Percentiles rank a stretch among this genome's conserved stretches.
Conservation (phyloP, 2,329 filamentous ascomycete species). For the Lojkania enalia region DNA sequence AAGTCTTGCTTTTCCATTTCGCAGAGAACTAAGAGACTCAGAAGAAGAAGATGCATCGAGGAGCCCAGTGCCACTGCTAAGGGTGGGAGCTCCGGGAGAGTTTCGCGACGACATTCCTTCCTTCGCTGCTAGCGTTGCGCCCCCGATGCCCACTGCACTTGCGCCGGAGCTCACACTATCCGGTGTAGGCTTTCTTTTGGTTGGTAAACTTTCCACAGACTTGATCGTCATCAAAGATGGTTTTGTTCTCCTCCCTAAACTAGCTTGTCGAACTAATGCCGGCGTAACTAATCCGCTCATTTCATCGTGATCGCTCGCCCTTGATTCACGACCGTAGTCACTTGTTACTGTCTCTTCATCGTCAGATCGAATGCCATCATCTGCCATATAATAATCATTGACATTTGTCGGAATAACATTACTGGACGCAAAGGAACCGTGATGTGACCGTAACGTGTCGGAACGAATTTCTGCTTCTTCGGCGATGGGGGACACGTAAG, state of each 20-base stretch:
- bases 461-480: conserved; percentile 54
- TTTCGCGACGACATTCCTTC: conserved; percentile 20
- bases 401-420: conserved; percentile 51
- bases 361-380: conserved; percentile 40
- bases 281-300: conserved; percentile 44
- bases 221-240: conserved; percentile 54
- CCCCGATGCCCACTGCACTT: conserved; percentile 29
- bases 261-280: conserved; percentile 49
- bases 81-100: conserved; percentile 23
- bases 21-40: conserved; percentile 38
- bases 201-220: conserved; percentile 43
- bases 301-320: conserved; percentile 39
- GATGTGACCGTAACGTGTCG: conserved; percentile 46
- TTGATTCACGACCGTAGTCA: conserved; percentile 35
- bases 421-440: conserved; percentile 53
- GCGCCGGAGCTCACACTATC: conserved; percentile 11
- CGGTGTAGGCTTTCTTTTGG: conserved; percentile 24
- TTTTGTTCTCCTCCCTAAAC: conserved; percentile 52
- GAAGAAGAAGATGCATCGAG: conserved; percentile 39
- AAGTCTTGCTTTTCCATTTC: conserved; percentile 20
- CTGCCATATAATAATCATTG: conserved; percentile 47
- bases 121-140: conserved; percentile 30
- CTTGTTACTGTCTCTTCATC: conserved; percentile 44
- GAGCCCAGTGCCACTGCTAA: conserved; percentile 40
- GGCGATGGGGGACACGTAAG: conserved; percentile 53